phyloP scores from a whole-genome alignment of 768 basidiomycete species.

The Termitomyces sp. region DNA sequence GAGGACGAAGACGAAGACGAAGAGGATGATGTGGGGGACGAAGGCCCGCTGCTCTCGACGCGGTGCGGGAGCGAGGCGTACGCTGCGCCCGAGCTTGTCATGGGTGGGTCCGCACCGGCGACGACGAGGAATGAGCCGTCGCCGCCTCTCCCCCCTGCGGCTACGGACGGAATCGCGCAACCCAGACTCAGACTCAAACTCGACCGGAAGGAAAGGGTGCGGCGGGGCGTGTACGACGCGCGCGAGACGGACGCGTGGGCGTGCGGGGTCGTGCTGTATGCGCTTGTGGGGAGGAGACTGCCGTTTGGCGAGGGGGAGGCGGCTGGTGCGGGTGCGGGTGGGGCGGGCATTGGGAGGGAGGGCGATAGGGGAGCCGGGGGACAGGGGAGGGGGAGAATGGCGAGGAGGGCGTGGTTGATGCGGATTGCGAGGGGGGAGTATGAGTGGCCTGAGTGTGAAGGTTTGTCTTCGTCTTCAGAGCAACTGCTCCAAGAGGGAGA shows the following conservation, averaged over 20 bases:
- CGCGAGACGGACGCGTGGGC: slow-evolving; percentile 88
- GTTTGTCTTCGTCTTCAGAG: no score
- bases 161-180: not conserved
- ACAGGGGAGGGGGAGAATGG: slow-evolving; percentile 22
- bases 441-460: slow-evolving; percentile 49
- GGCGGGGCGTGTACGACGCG: slow-evolving; percentile 67
- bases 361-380: slow-evolving; percentile 30
- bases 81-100: slow-evolving; percentile 74
- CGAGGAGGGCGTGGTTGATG: slow-evolving; percentile 60
- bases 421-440: slow-evolving; percentile 79
- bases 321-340: slow-evolving; percentile 12
- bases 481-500: slow-evolving; percentile 11
- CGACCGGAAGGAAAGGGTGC: slow-evolving; percentile 4
- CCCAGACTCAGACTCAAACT: not conserved
- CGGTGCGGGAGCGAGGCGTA: slow-evolving; percentile 88
- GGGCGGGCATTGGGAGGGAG: slow-evolving; percentile 21
- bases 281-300: slow-evolving; percentile 60
- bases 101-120: slow-evolving; percentile 36
- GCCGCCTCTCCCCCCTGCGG: not conserved
- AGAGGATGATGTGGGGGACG: slow-evolving; percentile 16
- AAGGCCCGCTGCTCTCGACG: slow-evolving; percentile 57
- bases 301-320: slow-evolving; percentile 63
- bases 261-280: slow-evolving; percentile 82
- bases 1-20: not conserved
- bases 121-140: not conserved